These are phyloP conservation scores for Cyberlindnera mrakii DNA, from an alignment of 805 yeast genomes.

Conservation along the genomic window DNA sequence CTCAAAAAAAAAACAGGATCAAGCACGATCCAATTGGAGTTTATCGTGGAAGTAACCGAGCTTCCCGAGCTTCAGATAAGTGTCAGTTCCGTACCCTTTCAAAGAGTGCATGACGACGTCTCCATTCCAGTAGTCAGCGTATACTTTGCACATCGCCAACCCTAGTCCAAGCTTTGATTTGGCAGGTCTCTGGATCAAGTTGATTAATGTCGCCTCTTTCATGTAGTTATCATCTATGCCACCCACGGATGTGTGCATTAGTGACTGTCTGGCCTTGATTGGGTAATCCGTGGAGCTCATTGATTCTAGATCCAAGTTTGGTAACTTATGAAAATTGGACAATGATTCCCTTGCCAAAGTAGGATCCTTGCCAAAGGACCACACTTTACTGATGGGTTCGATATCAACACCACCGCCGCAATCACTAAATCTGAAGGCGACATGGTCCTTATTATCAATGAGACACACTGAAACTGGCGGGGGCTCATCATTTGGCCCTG, in stretches of 20 bases:
- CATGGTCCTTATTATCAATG: conserved; percentile 57
- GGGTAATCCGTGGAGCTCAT: conserved; percentile 9
- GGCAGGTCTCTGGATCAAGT: conserved; percentile 66
- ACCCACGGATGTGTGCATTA: conserved; percentile 35
- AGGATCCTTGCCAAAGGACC: conserved; percentile 83
- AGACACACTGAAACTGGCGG: conserved; percentile 78
- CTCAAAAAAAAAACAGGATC: background rate
- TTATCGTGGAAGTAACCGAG: conserved; percentile 65
- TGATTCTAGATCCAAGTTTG: conserved; percentile 45
- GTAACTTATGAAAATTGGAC: conserved; percentile 61
- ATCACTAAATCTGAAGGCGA: conserved; percentile 77
- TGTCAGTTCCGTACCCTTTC: conserved; percentile 91
- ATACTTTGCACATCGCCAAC: conserved; percentile 85
- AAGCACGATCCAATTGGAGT: conserved; percentile 69
- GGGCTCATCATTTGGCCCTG: conserved; percentile 35
- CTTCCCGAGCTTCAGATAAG: conserved; percentile 70
- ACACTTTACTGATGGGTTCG: conserved; percentile 54
- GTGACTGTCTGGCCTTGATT: conserved; percentile 24
- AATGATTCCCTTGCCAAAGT: conserved; percentile 52
- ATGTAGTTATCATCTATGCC: conserved; percentile 28
- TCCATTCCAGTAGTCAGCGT: conserved; percentile 97
- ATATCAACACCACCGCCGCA: conserved; percentile 82
- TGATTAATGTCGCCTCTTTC: conserved; percentile 43
- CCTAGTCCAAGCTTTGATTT: conserved; percentile 80
- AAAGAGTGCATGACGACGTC: conserved; percentile 73